A percentile compares a stretch with the other conserved stretches of the same genome.
phyloP scores from a whole-genome alignment of 2,329 filamentous ascomycete species.

The Aspergillus chevalieri region DNA sequence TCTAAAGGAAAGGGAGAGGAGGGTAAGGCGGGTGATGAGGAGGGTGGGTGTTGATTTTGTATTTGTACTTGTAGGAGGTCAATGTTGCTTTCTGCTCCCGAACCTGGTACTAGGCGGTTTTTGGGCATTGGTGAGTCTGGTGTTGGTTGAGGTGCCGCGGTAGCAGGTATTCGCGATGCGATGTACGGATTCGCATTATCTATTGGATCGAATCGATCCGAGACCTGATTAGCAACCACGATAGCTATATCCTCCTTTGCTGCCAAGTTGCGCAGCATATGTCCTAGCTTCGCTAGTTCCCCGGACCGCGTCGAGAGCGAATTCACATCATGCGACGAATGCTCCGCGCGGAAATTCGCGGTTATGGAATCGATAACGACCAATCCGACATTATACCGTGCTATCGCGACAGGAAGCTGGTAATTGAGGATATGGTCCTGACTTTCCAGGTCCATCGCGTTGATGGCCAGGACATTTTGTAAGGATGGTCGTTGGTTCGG shows the following conservation, averaged over 20 bases:
- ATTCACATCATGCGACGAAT: slow-evolving; percentile 32
- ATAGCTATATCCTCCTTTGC: slow-evolving; percentile 69
- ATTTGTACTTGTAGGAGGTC: slow-evolving; percentile 9
- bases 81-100: slow-evolving; percentile 5
- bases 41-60: slow-evolving; percentile 4
- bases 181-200: neutral
- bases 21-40: slow-evolving; percentile 21
- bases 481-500: slow-evolving; percentile 54
- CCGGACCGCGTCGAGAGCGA: slow-evolving; percentile 67
- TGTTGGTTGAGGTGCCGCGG: neutral
- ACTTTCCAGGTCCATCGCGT: slow-evolving; percentile 81
- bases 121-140: slow-evolving; percentile 12
- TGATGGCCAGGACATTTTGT: slow-evolving; percentile 70
- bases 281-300: slow-evolving; percentile 69
- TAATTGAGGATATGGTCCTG: slow-evolving; percentile 93
- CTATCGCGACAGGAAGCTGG: slow-evolving; percentile 80
- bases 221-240: slow-evolving; percentile 92
- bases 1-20: slow-evolving; percentile 25
- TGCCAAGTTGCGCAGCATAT: slow-evolving; percentile 69
- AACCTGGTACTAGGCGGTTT: slow-evolving; percentile 1
- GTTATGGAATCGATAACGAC: slow-evolving; percentile 87
- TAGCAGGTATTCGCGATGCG: neutral
- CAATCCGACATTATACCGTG: slow-evolving; percentile 69
- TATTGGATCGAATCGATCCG: slow-evolving; percentile 65
- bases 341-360: slow-evolving; percentile 91